A percentile compares a stretch with the other conserved stretches of the same genome.
Conservation (phyloP, 1,139 yeast species). For the Kazachstania sp. region DNA sequence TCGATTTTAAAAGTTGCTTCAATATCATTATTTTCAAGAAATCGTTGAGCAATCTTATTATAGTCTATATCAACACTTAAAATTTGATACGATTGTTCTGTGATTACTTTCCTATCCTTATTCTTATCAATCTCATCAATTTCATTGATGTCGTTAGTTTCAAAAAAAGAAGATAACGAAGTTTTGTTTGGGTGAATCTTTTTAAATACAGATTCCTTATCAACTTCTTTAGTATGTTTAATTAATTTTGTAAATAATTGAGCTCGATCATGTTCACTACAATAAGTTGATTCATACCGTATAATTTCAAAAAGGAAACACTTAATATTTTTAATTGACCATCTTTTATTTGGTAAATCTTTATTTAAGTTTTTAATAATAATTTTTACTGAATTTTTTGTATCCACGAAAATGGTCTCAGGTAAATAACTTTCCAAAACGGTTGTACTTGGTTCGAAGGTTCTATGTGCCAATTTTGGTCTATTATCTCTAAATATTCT, state of each 20-base stretch:
- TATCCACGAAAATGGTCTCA: neutral
- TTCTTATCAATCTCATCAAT: neutral
- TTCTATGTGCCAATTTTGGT: neutral
- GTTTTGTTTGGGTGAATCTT: neutral
- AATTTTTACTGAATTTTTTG: neutral
- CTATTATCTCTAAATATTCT: neutral
- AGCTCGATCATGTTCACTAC: neutral
- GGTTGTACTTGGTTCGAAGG: slow-evolving; percentile 1
- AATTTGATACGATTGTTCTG: neutral
- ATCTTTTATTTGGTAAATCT: neutral
- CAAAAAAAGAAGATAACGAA: neutral
- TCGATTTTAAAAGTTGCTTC: slow-evolving; percentile 1
- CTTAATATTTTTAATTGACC: neutral
- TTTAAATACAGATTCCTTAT: neutral
- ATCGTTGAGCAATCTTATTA: neutral
- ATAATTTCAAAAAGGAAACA: neutral
- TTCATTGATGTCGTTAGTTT: neutral
- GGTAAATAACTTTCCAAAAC: neutral
- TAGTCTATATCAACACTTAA: neutral
- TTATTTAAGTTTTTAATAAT: neutral
- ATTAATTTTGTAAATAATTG: neutral
- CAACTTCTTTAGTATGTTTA: neutral
- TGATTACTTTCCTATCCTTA: neutral
- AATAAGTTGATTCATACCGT: neutral
- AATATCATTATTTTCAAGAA: slow-evolving; percentile 1